Evolutionary conservation across 140 eudicot species (phyloP).

Genomic region (Stevia rebaudiana): DNA sequence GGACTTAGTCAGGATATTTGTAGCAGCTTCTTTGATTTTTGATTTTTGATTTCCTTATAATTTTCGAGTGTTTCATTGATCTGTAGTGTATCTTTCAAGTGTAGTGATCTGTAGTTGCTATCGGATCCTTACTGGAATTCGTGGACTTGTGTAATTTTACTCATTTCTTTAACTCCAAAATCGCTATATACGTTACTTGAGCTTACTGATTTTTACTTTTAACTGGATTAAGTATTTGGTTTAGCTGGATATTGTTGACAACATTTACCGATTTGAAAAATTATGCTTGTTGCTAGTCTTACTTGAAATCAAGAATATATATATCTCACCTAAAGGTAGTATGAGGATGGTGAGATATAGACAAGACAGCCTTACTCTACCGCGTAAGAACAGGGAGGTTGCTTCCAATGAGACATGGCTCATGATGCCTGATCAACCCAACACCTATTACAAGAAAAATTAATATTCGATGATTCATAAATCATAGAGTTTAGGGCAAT

Average conservation of each 20-base stretch:
- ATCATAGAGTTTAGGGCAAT: too few relatives aligned
- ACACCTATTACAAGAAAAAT: too few relatives aligned
- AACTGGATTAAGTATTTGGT: background rate
- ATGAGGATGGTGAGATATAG: too few relatives aligned
- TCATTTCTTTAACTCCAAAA: background rate
- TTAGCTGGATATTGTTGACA: conserved; percentile 19
- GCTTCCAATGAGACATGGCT: too few relatives aligned
- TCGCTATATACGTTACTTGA: conserved; percentile 3
- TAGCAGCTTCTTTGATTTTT: background rate
- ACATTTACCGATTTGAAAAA: conserved; percentile 5
- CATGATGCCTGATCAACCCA: too few relatives aligned
- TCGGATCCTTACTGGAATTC: conserved; percentile 6
- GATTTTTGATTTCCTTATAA: background rate
- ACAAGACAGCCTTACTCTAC: too few relatives aligned
- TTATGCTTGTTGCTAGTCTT: background rate
- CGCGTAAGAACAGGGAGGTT: too few relatives aligned
- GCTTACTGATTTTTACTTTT: background rate
- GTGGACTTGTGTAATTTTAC: background rate
- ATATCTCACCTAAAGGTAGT: too few relatives aligned
- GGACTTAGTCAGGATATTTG: background rate
- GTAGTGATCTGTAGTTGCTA: background rate
- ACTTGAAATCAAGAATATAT: too few relatives aligned
- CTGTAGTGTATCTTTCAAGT: background rate
- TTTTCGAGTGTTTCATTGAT: background rate
- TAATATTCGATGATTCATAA: too few relatives aligned